Conservation (phyloP, 805 yeast species). For the Wickerhamomyces silvicola region DNA sequence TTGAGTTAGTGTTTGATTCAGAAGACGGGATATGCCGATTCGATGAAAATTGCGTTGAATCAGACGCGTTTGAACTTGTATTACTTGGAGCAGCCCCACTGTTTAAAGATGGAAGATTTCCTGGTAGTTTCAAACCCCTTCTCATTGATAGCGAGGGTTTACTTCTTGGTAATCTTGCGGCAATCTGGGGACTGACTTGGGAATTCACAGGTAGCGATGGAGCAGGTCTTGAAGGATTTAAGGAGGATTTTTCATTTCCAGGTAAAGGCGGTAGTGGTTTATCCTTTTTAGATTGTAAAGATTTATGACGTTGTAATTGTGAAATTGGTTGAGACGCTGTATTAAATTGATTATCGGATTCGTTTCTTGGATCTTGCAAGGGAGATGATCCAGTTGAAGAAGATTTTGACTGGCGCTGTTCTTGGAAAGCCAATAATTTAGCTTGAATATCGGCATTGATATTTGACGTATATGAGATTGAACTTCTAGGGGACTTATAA, state of each 20-base stretch:
- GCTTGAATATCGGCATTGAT: constrained; percentile 81
- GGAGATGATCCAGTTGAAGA: constrained; percentile 10
- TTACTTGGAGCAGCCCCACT: constrained; percentile 14
- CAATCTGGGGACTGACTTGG: constrained; percentile 76
- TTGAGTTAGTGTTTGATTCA: too few relatives aligned
- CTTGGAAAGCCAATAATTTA: constrained; percentile 79
- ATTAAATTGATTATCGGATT: too few relatives aligned
- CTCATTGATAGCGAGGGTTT: constrained; percentile 76
- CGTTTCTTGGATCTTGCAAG: too few relatives aligned
- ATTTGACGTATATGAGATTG: constrained; percentile 27
- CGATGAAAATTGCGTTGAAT: background rate
- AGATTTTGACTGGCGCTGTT: constrained; percentile 52
- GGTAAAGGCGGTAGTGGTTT: constrained; percentile 40
- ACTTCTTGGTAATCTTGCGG: constrained; percentile 70
- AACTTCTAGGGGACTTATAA: constrained; percentile 18
- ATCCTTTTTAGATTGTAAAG: constrained; percentile 15
- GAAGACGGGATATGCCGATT: background rate
- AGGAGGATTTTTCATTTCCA: constrained; percentile 8
- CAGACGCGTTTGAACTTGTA: background rate
- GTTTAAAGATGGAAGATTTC: constrained; percentile 53
- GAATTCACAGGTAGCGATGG: constrained; percentile 24
- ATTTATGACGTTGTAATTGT: too few relatives aligned
- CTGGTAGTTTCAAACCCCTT: constrained; percentile 88
- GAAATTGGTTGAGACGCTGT: too few relatives aligned
- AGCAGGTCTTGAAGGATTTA: constrained; percentile 24